Percentiles rank a stretch among this genome's conserved stretches.
Evolutionary conservation across 73 alveolate species (phyloP).

Genomic region (Urostyla sp.): DNA sequence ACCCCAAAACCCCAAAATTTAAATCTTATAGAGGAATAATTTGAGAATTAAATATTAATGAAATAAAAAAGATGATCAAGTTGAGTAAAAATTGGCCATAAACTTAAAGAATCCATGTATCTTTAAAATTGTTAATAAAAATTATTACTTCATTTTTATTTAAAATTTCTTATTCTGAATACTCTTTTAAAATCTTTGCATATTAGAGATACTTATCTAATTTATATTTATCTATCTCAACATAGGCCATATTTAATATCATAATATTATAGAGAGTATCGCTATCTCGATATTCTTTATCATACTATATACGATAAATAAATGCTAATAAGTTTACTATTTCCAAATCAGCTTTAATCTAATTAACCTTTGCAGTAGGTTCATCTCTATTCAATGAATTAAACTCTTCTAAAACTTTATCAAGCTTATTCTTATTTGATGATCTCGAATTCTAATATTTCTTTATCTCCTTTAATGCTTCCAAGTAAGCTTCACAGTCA

Average conservation of each 20-base stretch:
- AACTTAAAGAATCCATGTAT: slow-evolving; percentile 41
- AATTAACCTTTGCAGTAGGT: background rate
- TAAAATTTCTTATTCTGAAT: background rate
- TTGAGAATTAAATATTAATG: background rate
- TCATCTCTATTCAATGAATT: background rate
- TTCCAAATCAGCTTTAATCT: background rate
- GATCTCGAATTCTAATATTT: background rate
- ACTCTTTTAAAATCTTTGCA: slow-evolving; percentile 9
- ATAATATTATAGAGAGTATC: slow-evolving; percentile 47
- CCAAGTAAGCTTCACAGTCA: slow-evolving; percentile 37
- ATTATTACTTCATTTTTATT: slow-evolving; percentile 21
- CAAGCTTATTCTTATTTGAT: slow-evolving; percentile 15
- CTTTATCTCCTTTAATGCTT: slow-evolving; percentile 25
- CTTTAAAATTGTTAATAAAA: background rate
- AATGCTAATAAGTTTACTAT: background rate
- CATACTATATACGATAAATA: slow-evolving; percentile 20
- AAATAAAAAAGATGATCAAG: background rate
- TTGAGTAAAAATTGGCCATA: slow-evolving; percentile 6
- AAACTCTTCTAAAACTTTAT: background rate
- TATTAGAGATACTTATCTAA: slow-evolving; percentile 22
- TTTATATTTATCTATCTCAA: slow-evolving; percentile 43
- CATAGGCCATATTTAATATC: slow-evolving; percentile 38
- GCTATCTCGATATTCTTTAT: slow-evolving; percentile 21
- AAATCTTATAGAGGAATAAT: background rate
- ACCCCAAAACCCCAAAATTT: background rate